Evolutionary conservation across 2,329 filamentous ascomycete species (phyloP), one percentile per base, ranked within the genome.

Genomic region (Fusarium vanettenii): DNA sequence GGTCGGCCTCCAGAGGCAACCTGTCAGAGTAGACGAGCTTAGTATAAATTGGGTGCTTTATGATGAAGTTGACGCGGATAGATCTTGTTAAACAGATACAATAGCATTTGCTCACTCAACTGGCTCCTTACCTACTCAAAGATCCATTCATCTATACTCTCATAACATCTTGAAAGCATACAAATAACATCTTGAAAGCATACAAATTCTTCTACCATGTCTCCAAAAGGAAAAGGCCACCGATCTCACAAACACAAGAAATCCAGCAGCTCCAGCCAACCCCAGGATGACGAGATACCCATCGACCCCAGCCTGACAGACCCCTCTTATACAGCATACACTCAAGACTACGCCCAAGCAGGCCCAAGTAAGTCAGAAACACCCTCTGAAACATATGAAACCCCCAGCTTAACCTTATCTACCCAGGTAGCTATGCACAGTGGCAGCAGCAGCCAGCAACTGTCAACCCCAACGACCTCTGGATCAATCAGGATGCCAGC

Each of bases 291-390:
- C 7, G 66, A 77, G 5, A 65, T 69, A 2, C 66, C 66, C 14
- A 57, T 75, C 13, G 73, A 77, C 4, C 62, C 75, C 8, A 60
- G 16, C 11, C 50, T 72, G 8, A 27, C 6, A 4, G 67, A 57
- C 27, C 4, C 37, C 1, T 6, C 33, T 16, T 74, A 50, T 50
- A n/a, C 22, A 4, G 52, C 16, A 5, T 57, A 69, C 1, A 27
- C 39, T 16, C 45, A 50, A 16, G 14, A 10, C 39, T 66, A 66
- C 56, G 41, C n/a, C 68, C 70, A 72, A 41, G 70, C 60, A 55
- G 60, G 60, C 68, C 72, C 77, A 72, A 66, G 56, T 76, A 67
- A 76, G 43, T 48, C 20, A 67, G 61, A 66, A 74, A 70, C 64
- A 48, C 45, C 52, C 60, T 62, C 61, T 73, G 70, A 66, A 29